Evolutionary conservation across 306 rosid genomes (phyloP).

Genomic region (Medicago ruthenica): DNA sequence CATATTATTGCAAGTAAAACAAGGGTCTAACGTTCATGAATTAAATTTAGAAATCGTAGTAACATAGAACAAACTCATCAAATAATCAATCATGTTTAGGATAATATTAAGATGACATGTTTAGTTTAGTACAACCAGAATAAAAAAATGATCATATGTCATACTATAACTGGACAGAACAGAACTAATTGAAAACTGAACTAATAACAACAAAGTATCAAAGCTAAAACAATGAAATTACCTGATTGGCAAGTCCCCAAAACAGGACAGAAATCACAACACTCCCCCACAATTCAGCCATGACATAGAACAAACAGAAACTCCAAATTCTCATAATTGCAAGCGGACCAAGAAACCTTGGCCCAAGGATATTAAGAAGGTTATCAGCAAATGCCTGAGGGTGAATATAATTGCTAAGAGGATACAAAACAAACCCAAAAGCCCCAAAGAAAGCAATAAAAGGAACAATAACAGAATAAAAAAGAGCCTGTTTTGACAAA

Average conservation of each 20-base stretch:
- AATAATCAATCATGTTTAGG: too few species aligned
- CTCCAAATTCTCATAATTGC: constrained; percentile 99
- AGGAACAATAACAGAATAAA: constrained; percentile 81
- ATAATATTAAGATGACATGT: constrained; percentile 33
- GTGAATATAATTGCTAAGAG: constrained; percentile 83
- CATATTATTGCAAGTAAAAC: too few species aligned
- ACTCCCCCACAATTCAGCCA: constrained; percentile 99
- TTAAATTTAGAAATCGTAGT: too few species aligned
- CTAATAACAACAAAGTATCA: not conserved
- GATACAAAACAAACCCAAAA: constrained; percentile 86
- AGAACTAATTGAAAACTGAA: constrained; percentile 4
- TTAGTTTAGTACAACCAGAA: constrained; percentile 28
- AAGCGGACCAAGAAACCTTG: constrained; percentile 92
- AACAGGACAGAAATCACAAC: constrained; percentile 93
- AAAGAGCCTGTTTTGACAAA: constrained; percentile 88
- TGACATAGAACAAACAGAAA: constrained; percentile 97
- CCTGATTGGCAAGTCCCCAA: constrained; percentile 99
- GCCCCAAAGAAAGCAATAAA: constrained; percentile 96
- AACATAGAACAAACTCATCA: too few species aligned
- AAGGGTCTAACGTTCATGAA: too few species aligned
- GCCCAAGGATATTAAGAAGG: constrained; percentile 85
- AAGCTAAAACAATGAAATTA: constrained; percentile 39
- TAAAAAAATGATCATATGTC: not conserved
- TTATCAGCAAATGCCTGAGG: constrained; percentile 90
- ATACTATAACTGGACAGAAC: not conserved